Evolutionary conservation across 2,329 filamentous ascomycete species (phyloP).

Genomic region (Sporothrix brasiliensis): DNA sequence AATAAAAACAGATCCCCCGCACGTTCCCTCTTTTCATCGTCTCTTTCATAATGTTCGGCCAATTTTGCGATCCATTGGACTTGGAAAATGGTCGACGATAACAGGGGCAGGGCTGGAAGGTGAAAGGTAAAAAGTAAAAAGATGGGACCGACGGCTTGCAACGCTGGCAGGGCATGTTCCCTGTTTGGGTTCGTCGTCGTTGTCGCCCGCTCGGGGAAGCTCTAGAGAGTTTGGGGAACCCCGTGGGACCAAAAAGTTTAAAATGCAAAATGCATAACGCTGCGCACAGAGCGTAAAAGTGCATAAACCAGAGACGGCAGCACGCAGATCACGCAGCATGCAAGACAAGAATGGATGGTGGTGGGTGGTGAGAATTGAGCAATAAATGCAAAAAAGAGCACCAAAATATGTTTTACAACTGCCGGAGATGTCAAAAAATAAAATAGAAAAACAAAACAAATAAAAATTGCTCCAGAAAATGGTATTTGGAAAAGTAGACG

Average conservation of each 20-base stretch:
- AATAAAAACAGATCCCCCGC: conserved; percentile 5
- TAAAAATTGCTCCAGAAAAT: background rate
- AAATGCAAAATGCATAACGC: background rate
- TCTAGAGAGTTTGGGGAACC: conserved; percentile 5
- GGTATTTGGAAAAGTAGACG: conserved; percentile 18
- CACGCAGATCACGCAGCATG: conserved; percentile 19
- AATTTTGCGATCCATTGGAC: background rate
- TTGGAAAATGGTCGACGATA: background rate
- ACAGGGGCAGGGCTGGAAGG: background rate
- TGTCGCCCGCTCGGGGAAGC: background rate
- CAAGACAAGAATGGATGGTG: background rate
- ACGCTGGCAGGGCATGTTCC: conserved; percentile 4
- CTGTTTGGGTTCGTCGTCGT: background rate
- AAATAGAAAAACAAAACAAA: background rate
- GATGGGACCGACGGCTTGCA: background rate
- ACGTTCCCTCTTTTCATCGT: conserved; percentile 16
- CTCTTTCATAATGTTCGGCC: background rate
- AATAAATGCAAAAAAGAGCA: background rate
- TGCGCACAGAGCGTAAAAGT: background rate
- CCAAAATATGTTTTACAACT: background rate
- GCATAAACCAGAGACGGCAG: conserved; percentile 12
- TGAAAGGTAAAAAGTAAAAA: background rate
- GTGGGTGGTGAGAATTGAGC: background rate
- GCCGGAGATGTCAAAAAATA: background rate
- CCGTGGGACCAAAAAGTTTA: background rate